These are phyloP conservation scores for Saturnispora sanitii DNA, from an alignment of 805 yeast species.

Conservation along the genomic window DNA sequence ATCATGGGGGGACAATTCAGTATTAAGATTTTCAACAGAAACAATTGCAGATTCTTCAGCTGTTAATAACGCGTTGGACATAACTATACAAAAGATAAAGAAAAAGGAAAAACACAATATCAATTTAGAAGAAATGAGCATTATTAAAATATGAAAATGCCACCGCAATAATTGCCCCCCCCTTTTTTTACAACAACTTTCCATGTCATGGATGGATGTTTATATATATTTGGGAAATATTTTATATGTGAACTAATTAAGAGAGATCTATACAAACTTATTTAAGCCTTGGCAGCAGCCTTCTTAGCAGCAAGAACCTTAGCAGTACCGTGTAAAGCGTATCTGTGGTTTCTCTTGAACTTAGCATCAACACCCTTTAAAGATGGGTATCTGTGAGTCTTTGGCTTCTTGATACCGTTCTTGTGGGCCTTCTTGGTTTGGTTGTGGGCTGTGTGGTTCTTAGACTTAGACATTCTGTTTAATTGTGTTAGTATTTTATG, in stretches of 20 bases:
- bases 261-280: slow-evolving; percentile 4
- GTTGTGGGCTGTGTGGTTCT: slow-evolving; percentile 99
- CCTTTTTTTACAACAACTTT: neutral
- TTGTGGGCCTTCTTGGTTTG: slow-evolving; percentile 99
- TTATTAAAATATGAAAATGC: neutral
- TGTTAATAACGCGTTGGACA: neutral
- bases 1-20: too few species aligned
- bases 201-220: too few species aligned
- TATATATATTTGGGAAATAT: neutral
- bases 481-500: slow-evolving; percentile 7
- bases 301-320: slow-evolving; percentile 72
- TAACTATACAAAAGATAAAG: neutral
- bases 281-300: slow-evolving; percentile 27
- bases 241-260: neutral
- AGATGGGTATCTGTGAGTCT: slow-evolving; percentile 96
- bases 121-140: too few species aligned
- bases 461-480: slow-evolving; percentile 83
- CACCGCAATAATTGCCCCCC: too few species aligned
- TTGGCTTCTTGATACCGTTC: slow-evolving; percentile 96
- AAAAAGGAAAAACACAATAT: neutral
- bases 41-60: neutral
- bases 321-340: slow-evolving; percentile 96
- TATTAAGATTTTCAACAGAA: too few species aligned
- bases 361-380: slow-evolving; percentile 98
- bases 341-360: slow-evolving; percentile 99